Percentiles rank a stretch among this genome's conserved stretches.
Evolutionary conservation across 192 early-diverging fungal genomes (phyloP).

Genomic region (Hyaloraphidium curvatum): DNA sequence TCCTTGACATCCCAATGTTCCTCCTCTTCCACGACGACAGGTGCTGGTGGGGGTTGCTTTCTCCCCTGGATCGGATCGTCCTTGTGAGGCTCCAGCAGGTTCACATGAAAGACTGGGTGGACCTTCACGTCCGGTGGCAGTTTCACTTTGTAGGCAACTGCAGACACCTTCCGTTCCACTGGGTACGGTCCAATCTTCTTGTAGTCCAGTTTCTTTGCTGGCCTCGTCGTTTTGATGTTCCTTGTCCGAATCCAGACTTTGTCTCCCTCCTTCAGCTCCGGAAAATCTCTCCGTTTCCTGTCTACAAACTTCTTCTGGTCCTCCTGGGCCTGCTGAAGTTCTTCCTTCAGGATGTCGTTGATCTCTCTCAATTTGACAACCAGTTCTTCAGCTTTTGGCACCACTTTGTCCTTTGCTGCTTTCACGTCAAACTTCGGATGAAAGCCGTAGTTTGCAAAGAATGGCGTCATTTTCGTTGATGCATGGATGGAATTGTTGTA

Average conservation of each 20-base stretch:
- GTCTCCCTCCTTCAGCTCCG: constrained; percentile 4
- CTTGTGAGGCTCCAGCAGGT: constrained; percentile 7
- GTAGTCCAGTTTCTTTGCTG: constrained; percentile 5
- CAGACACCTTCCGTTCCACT: constrained; percentile 3
- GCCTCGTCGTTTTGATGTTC: constrained; percentile 3
- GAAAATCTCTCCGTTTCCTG: neutral
- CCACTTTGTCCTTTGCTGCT: too few relatives aligned
- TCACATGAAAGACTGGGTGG: constrained; percentile 23
- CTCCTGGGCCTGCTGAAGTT: constrained; percentile 7
- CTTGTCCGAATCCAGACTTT: constrained; percentile 7
- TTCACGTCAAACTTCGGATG: constrained; percentile 7
- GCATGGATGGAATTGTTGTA: constrained; percentile 26
- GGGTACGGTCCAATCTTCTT: constrained; percentile 10
- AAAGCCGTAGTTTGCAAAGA: constrained; percentile 14
- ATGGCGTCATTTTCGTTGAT: constrained; percentile 12
- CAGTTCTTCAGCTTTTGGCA: too few relatives aligned
- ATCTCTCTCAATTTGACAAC: too few relatives aligned
- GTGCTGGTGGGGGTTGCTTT: neutral
- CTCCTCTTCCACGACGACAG: neutral
- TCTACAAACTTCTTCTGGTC: constrained; percentile 4
- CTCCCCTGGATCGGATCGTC: constrained; percentile 5
- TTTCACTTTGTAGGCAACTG: constrained; percentile 5
- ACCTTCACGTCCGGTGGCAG: constrained; percentile 12
- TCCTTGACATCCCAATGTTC: too few relatives aligned
- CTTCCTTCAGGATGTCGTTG: too few relatives aligned